Conservation (phyloP, 495 filamentous ascomycete genomes). For the Penicillium mononematosum region DNA sequence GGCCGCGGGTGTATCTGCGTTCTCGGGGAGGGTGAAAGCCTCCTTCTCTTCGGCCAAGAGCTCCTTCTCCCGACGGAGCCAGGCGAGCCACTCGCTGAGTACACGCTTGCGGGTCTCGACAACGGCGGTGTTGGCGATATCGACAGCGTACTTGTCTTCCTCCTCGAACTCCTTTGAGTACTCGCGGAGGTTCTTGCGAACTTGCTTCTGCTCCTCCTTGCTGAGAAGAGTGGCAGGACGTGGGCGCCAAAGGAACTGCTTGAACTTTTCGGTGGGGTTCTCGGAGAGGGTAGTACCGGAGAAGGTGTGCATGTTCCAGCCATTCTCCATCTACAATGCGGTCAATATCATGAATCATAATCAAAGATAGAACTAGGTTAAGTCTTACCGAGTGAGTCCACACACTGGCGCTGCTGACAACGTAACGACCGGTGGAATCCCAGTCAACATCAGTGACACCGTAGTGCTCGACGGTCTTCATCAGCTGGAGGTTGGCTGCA, state of each 20-base stretch:
- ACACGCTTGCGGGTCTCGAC: slow-evolving; percentile 81
- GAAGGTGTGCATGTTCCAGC: slow-evolving; percentile 98
- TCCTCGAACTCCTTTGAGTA: slow-evolving; percentile 93
- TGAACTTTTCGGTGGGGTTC: slow-evolving; percentile 93
- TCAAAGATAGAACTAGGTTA: background rate
- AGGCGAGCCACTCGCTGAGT: slow-evolving; percentile 87
- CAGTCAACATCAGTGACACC: slow-evolving; percentile 97
- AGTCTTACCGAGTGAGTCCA: slow-evolving; percentile 90
- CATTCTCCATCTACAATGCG: slow-evolving; percentile 84
- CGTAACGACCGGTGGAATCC: slow-evolving; percentile 94
- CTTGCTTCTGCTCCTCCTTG: slow-evolving; percentile 93
- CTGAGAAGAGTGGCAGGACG: slow-evolving; percentile 83
- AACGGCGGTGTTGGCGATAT: slow-evolving; percentile 87
- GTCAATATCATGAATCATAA: slow-evolving; percentile 35
- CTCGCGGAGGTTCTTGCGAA: slow-evolving; percentile 97
- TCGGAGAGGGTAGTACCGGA: slow-evolving; percentile 84
- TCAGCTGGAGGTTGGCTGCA: slow-evolving; percentile 87
- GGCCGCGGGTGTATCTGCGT: slow-evolving; percentile 56
- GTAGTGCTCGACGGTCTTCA: slow-evolving; percentile 92
- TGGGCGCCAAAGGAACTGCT: slow-evolving; percentile 93
- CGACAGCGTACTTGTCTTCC: slow-evolving; percentile 87
- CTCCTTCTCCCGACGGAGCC: slow-evolving; percentile 71
- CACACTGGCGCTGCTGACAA: slow-evolving; percentile 83
- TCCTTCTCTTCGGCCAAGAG: slow-evolving; percentile 71
- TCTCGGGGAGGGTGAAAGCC: slow-evolving; percentile 62